Base-by-base conservation (phyloP, 1,139 yeast species). In the Geotrichum carabidarum region DNA sequence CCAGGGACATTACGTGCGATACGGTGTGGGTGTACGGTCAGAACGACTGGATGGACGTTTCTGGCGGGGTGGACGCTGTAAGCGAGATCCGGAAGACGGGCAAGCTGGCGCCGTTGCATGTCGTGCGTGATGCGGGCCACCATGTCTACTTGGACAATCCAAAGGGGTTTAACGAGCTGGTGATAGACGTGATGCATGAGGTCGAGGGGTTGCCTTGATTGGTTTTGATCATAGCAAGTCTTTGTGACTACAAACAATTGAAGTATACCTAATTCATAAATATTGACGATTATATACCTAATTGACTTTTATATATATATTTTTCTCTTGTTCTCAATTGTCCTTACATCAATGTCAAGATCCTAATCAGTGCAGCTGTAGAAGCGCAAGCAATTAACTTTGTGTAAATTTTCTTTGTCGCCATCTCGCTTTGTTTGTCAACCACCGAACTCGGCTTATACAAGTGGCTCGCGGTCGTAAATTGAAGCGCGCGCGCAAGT, bases 41-140 rank as follows among this genome's bases (percentile, higher is more conserved):
- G 59, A 80, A 77, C 61, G 97, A 90, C 68, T 90, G 93, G 79
- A 90, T 90, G 97, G 86, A 86, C 65, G 72, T 79, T 1, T 79
- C 78, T 45, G 94, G 94, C 0, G 96, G 96, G 0, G 62, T 71
- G 9, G 77, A 78, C 55, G 58, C 56, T 1, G 44, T 51, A 14
- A 18, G 17, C 11, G 48, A 47, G 32, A 52, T 56, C 35, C 17
- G 38, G 34, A 43, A 41, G 11, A 40, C 17, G n/a, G 50, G 52
- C 1, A 9, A 18, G 44, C 37, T 17, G 8, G 49, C 55, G 12
- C 55, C 55, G 7, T 22, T 52, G 40, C 71, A 69, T 12, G 71
- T 80, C n/a, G 71, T 86, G 0, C 66, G 74, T 1, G 71, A 79
- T 48, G 82, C 90, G 1, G 93, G 96, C 0, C 96, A 89, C 67